Evolutionary conservation across 176 grass and related monocot genomes (phyloP), one percentile per base, ranked within the genome.

Genomic region (Saccharum spontaneum): DNA sequence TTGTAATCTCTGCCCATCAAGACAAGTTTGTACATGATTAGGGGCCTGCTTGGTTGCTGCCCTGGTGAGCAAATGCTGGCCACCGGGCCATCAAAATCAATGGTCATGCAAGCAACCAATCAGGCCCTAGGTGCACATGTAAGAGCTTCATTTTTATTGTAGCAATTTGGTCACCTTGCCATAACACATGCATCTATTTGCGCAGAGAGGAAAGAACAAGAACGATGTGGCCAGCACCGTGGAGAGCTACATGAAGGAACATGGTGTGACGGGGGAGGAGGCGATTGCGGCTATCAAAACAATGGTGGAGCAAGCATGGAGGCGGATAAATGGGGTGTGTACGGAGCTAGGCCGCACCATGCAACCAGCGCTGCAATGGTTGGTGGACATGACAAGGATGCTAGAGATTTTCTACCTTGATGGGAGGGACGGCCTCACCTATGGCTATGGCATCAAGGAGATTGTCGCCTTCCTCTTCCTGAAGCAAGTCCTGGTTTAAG

Each of bases 171-270:
- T 4, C 36, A 12, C 2, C 2, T 45, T 11, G 2, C 7, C 41
- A 44, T 44, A 10, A 45, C 43, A 45, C 43, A 12, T 36, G 28
- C 14, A 68, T 71, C 8, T 22, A 6, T 4, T 6, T 36, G 14
- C 33, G 22, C 38, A 71, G 68, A 37, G 8, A 11, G 55, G 54
- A 15, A 78, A 78, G 75, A 78, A 38, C 55, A 61, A 8, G 36
- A 62, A 38, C 12, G 75, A 78, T 2, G 55, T 41, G 33, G 34
- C 54, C 12, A 78, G 38, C 75, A 14, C 55, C 1, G 20, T 63
- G 7, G 76, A 64, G n/a, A 43, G 76, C 76, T 78, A 64, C 37
- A 28, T 43, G 37, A 78, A 78, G n/a, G 57, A 78, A 9, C 57
- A 43, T 40, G 57, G 57, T 14, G 36, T 17, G 3, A 44, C 76